A percentile compares a stretch with the other conserved stretches of the same genome.
Conservation (phyloP, 2,329 filamentous ascomycete genomes). For the Ophiocordyceps robertsii region DNA sequence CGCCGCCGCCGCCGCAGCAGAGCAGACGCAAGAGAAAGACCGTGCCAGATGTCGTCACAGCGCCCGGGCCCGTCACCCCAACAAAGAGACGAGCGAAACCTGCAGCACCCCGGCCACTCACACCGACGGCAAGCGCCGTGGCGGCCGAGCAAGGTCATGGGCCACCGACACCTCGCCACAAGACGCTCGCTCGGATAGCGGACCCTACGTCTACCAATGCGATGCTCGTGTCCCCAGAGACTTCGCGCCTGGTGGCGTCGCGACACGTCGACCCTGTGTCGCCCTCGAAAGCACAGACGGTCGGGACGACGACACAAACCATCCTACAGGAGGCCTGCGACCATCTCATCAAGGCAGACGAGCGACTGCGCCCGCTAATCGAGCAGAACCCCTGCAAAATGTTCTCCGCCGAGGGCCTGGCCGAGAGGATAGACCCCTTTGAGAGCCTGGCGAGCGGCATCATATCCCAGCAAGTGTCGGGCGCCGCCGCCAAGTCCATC, state of each 20-base stretch:
- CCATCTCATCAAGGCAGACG: constrained; percentile 61
- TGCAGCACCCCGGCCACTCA: constrained; percentile 21
- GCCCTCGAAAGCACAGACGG: constrained; percentile 27
- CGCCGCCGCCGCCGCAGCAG: constrained; percentile 9
- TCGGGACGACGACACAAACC: constrained; percentile 49
- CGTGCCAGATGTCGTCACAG: constrained; percentile 8
- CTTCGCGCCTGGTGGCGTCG: constrained; percentile 47
- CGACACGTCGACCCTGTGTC: constrained; percentile 29
- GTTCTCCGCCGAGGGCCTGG: constrained; percentile 72
- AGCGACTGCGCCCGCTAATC: constrained; percentile 57
- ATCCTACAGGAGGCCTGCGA: constrained; percentile 63
- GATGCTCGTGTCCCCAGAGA: constrained; percentile 56
- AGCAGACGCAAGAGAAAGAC: constrained; percentile 22
- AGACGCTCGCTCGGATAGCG: constrained; percentile 40
- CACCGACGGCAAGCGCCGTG: constrained; percentile 32
- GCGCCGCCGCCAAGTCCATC: constrained; percentile 80
- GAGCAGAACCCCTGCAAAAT: constrained; percentile 62
- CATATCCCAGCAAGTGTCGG: constrained; percentile 92
- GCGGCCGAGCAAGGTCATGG: constrained; percentile 22
- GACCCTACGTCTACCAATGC: constrained; percentile 55
- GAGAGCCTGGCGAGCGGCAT: constrained; percentile 72
- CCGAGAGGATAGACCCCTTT: constrained; percentile 80
- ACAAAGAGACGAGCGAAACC: constrained; percentile 16
- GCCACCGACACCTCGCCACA: constrained; percentile 24
- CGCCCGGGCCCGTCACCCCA: constrained; percentile 13